Base-by-base conservation (phyloP, 1,139 yeast species). In the Hemisphaericaspora xylanilytica region DNA sequence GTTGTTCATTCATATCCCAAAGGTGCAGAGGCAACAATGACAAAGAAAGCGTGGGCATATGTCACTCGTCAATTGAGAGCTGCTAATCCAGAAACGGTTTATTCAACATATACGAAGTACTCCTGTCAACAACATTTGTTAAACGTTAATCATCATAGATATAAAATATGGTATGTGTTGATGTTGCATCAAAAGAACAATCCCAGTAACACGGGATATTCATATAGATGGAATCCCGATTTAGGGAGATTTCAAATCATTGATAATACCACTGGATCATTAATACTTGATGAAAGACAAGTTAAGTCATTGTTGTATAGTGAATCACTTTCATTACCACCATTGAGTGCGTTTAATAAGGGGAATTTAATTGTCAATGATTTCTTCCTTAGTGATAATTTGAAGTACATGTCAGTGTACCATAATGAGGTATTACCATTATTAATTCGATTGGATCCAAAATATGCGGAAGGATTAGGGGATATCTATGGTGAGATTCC, bases 41-140 rank as follows among this genome's bases (percentile, higher is more conserved):
- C 61, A 13, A 67, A 67, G 42, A 63, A 62, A 40, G 63, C 64
- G 6, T 67, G 73, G 73, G 61, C 61, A 3, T 67, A 66, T 43
- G 63, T 67, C 11, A 63, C 70, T 32, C 65, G 67, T 18, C 67
- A 63, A 37, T 50, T 67, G 36, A 44, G 73, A 28, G 54, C 58
- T 11, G 69, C 67, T 8, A 67, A 67, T 43, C 73, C 73, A 1
- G 65, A 65, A 38, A 65, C 73, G 0, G 73, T 67, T 3, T 67
- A 67, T 45, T 64, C 70, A 5, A 67, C 73, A 2, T 67, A 67
- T 40, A 67, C 73, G 18, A 67, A 67, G 41, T 67, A 66, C 41
- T 65, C 71, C 5, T 65, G 72, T 39, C 69, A 61, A 38, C 73
- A 67, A 42, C 73, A 67, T 51, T 48, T 67, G 24, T 44, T 50